A percentile compares a stretch with the other conserved stretches of the same genome.
These are phyloP conservation scores for Leccinum rimulosum DNA, from an alignment of 768 basidiomycete species.

Conservation along the genomic window DNA sequence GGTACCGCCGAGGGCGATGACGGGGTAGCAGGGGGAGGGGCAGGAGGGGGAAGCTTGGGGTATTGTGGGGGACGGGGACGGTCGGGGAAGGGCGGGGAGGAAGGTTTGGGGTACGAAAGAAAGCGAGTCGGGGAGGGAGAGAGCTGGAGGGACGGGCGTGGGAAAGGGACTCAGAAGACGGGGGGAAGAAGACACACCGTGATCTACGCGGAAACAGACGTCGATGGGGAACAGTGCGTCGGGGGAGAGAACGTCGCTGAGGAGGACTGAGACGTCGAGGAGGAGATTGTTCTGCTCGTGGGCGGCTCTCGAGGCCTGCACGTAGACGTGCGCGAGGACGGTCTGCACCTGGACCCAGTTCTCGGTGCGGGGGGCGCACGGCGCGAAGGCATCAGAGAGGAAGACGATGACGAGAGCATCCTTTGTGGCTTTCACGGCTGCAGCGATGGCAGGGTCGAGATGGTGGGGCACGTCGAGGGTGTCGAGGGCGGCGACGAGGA, in stretches of 20 bases:
- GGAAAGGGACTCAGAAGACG: not conserved
- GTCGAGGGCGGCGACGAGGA: slow-evolving; percentile 57
- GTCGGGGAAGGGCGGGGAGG: slow-evolving; percentile 10
- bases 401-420: slow-evolving; percentile 61
- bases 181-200: slow-evolving; percentile 37
- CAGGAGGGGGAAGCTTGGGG: not conserved
- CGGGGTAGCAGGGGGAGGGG: slow-evolving; percentile 43
- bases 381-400: slow-evolving; percentile 59
- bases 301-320: slow-evolving; percentile 76
- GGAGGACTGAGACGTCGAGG: slow-evolving; percentile 75
- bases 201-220: slow-evolving; percentile 42
- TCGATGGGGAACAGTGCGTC: slow-evolving; percentile 38
- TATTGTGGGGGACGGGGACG: not conserved
- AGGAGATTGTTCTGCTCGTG: slow-evolving; percentile 65
- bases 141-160: slow-evolving; percentile 14
- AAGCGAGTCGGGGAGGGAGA: slow-evolving; percentile 44
- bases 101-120: slow-evolving; percentile 33
- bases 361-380: slow-evolving; percentile 35
- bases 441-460: slow-evolving; percentile 51
- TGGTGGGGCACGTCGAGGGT: slow-evolving; percentile 51
- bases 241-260: slow-evolving; percentile 53
- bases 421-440: slow-evolving; percentile 43
- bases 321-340: slow-evolving; percentile 81
- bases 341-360: slow-evolving; percentile 70
- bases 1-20: slow-evolving; percentile 90